Conservation (phyloP, 2,329 filamentous ascomycete genomes). For the Amphichorda felina region DNA sequence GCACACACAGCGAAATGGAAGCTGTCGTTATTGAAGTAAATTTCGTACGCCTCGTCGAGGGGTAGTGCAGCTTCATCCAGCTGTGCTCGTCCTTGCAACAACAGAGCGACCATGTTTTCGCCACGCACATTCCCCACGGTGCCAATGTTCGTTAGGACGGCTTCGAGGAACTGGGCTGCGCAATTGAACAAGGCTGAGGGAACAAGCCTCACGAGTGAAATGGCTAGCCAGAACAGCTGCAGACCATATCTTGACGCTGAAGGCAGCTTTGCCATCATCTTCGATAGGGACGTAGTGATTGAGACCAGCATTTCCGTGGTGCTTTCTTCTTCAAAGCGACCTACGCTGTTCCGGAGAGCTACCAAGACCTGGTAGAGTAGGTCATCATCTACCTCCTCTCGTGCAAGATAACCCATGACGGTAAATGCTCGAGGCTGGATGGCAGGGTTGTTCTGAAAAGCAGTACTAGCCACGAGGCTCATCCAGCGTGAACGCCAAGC, state of each 20-base stretch:
- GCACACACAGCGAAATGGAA: conserved; percentile 59
- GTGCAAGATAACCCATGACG: conserved; percentile 58
- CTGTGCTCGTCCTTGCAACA: conserved; percentile 47
- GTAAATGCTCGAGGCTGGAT: conserved; percentile 59
- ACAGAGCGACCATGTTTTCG: conserved; percentile 44
- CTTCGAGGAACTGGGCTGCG: conserved; percentile 51
- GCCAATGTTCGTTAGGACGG: conserved; percentile 52
- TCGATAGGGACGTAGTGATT: conserved; percentile 54
- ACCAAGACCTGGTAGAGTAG: conserved; percentile 60
- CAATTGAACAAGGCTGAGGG: conserved; percentile 53
- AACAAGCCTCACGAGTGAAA: conserved; percentile 53
- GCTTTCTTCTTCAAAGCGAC: conserved; percentile 51
- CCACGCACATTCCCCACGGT: conserved; percentile 47
- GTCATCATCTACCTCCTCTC: conserved; percentile 63
- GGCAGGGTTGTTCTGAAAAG: conserved; percentile 61
- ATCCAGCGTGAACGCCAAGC: conserved; percentile 63
- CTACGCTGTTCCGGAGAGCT: conserved; percentile 51
- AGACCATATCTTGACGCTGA: conserved; percentile 55
- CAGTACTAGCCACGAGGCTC: conserved; percentile 60
- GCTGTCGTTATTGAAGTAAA: conserved; percentile 50
- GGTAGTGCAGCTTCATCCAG: conserved; percentile 50
- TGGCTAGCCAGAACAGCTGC: conserved; percentile 59
- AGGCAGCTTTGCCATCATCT: conserved; percentile 60
- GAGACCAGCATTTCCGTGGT: conserved; percentile 58
- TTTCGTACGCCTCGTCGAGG: conserved; percentile 53